These are phyloP conservation scores for Silene uniflora DNA, from an alignment of 148 eudicot species.

Conservation along the genomic window DNA sequence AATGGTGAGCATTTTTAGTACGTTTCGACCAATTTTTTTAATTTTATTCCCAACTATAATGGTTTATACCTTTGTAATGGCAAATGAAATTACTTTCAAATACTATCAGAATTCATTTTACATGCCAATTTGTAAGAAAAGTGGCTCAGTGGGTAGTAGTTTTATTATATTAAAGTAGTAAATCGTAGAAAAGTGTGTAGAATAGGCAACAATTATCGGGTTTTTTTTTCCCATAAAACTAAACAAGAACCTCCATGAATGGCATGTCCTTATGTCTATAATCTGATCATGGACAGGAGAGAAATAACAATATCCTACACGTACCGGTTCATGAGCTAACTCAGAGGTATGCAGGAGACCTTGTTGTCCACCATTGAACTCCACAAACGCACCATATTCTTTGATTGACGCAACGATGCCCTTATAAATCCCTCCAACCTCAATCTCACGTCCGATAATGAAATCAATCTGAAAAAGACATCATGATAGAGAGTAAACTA, in stretches of 20 bases:
- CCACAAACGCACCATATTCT: constrained; percentile 99
- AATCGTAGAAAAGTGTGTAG: too few relatives aligned
- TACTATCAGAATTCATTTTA: too few relatives aligned
- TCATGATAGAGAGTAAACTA: not conserved
- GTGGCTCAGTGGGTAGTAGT: too few relatives aligned
- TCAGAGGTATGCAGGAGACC: constrained; percentile 95
- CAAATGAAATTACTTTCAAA: too few relatives aligned
- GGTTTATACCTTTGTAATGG: too few relatives aligned
- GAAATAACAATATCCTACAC: constrained; percentile 8
- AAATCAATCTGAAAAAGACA: constrained; percentile 58
- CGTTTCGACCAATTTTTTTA: too few relatives aligned
- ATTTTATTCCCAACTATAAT: too few relatives aligned
- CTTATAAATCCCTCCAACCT: constrained; percentile 81
- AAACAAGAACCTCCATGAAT: not conserved
- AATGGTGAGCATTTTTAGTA: too few relatives aligned
- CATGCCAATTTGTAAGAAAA: too few relatives aligned
- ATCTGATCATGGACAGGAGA: not conserved
- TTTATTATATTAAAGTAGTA: too few relatives aligned
- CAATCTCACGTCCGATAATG: constrained; percentile 84
- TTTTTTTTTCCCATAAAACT: too few relatives aligned
- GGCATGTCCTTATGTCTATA: not conserved
- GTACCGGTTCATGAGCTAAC: constrained; percentile 78
- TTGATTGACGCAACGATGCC: constrained; percentile 70
- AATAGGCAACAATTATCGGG: too few relatives aligned
- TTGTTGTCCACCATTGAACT: constrained; percentile 95